These are phyloP conservation scores for Thamnidium elegans DNA, from an alignment of 192 early-diverging fungal species.

Conservation along the genomic window DNA sequence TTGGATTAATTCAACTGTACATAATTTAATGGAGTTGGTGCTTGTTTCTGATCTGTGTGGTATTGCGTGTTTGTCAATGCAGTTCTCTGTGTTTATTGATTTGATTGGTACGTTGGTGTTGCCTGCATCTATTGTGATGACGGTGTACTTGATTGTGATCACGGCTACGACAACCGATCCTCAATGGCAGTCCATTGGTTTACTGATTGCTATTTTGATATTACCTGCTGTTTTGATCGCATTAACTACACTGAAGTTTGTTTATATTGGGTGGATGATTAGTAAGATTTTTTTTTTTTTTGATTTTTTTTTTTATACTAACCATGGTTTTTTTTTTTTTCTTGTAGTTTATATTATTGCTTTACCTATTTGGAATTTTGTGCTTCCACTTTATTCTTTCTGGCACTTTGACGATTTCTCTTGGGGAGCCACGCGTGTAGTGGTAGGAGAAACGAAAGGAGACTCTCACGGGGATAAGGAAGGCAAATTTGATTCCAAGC, in stretches of 20 bases:
- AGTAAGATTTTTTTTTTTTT: slow-evolving; percentile 24
- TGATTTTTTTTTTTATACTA: neutral
- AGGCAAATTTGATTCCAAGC: slow-evolving; percentile 70
- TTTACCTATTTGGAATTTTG: slow-evolving; percentile 91
- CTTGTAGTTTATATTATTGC: slow-evolving; percentile 76
- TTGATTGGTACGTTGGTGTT: slow-evolving; percentile 71
- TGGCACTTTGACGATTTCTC: slow-evolving; percentile 95
- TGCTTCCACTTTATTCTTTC: slow-evolving; percentile 89
- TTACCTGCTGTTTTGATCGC: slow-evolving; percentile 88
- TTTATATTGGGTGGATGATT: slow-evolving; percentile 90
- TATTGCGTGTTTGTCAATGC: slow-evolving; percentile 85
- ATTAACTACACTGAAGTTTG: slow-evolving; percentile 74
- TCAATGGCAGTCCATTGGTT: slow-evolving; percentile 56
- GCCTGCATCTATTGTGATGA: slow-evolving; percentile 72
- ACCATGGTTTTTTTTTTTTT: slow-evolving; percentile 42
- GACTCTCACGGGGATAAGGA: slow-evolving; percentile 66
- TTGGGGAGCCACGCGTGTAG: slow-evolving; percentile 79
- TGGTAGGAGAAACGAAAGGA: slow-evolving; percentile 65
- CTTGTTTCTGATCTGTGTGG: slow-evolving; percentile 85
- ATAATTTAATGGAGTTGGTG: slow-evolving; percentile 84
- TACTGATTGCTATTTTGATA: slow-evolving; percentile 76
- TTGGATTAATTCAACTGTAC: slow-evolving; percentile 94
- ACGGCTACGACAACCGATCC: slow-evolving; percentile 16
- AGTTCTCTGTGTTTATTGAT: slow-evolving; percentile 71
- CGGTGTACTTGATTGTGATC: slow-evolving; percentile 69